Percentiles rank a stretch among this genome's conserved stretches.
These are phyloP conservation scores for Tripidium arundinaceum DNA, from an alignment of 202 grass and related monocot species.

Conservation along the genomic window DNA sequence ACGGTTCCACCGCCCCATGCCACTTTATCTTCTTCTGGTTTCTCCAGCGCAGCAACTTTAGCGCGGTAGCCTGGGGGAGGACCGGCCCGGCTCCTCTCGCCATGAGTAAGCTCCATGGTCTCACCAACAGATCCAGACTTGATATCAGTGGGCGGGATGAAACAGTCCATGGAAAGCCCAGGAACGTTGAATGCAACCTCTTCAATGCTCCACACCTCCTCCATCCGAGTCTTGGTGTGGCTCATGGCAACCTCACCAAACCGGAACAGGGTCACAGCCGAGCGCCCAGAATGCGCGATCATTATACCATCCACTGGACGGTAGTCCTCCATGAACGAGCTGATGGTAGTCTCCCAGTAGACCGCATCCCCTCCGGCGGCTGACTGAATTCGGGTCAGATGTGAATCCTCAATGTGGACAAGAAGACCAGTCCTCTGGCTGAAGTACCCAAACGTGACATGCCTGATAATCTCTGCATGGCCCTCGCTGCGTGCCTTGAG, in stretches of 20 bases:
- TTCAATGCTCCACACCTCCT: constrained; percentile 78
- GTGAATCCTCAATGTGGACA: constrained; percentile 75
- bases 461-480: constrained; percentile 64
- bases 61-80: constrained; percentile 17
- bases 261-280: constrained; percentile 50
- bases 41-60: constrained; percentile 52
- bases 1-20: constrained; percentile 39
- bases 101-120: constrained; percentile 34
- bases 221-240: constrained; percentile 67
- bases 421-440: constrained; percentile 78
- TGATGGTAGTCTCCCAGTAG: constrained; percentile 76
- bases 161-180: constrained; percentile 62
- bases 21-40: constrained; percentile 24
- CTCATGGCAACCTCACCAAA: constrained; percentile 76
- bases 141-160: constrained; percentile 65
- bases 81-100: constrained; percentile 35
- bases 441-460: constrained; percentile 77
- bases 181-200: constrained; percentile 73
- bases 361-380: constrained; percentile 47
- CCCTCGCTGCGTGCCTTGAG: constrained; percentile 58
- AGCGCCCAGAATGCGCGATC: constrained; percentile 64
- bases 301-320: constrained; percentile 69
- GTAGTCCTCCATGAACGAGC: constrained; percentile 71
- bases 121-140: constrained; percentile 47
- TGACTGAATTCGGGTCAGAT: constrained; percentile 64